Evolutionary conservation across 192 early-diverging fungal genomes (phyloP).

Genomic region (Dimargaris verticillata): DNA sequence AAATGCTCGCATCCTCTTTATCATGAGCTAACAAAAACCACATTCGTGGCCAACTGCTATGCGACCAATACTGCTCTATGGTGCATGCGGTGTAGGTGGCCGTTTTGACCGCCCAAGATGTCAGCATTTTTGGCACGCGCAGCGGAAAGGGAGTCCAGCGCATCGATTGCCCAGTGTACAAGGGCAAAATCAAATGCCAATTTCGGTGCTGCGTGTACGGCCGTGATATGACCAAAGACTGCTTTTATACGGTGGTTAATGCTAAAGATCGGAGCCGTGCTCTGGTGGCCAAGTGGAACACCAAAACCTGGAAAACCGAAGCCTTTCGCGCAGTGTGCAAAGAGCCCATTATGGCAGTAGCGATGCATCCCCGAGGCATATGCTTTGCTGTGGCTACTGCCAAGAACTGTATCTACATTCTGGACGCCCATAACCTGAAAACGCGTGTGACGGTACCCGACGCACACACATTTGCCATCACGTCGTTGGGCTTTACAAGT

Average conservation of each 20-base stretch:
- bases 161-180: conserved; percentile 11
- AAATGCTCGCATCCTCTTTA: too few relatives aligned
- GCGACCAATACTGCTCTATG: too few relatives aligned
- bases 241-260: conserved; percentile 5
- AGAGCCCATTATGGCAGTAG: conserved; percentile 4
- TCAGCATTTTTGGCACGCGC: conserved; percentile 1
- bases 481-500: conserved; percentile 6
- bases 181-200: not conserved
- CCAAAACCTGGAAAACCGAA: conserved; percentile 5
- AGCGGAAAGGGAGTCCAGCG: conserved; percentile 8
- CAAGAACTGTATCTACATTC: not conserved
- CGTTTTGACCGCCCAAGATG: not conserved
- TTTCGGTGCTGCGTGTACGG: conserved; percentile 8
- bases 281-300: conserved; percentile 5
- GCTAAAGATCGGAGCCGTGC: not conserved
- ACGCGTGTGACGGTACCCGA: not conserved
- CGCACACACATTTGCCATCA: conserved; percentile 6
- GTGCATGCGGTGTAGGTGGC: too few relatives aligned
- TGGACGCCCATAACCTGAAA: conserved; percentile 1
- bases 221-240: not conserved
- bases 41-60: too few relatives aligned
- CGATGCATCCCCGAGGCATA: conserved; percentile 2
- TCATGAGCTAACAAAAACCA: too few relatives aligned
- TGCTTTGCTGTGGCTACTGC: conserved; percentile 9
- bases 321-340: not conserved